Base-by-base conservation (phyloP, 148 eudicot species). In the Rheum nobile region DNA sequence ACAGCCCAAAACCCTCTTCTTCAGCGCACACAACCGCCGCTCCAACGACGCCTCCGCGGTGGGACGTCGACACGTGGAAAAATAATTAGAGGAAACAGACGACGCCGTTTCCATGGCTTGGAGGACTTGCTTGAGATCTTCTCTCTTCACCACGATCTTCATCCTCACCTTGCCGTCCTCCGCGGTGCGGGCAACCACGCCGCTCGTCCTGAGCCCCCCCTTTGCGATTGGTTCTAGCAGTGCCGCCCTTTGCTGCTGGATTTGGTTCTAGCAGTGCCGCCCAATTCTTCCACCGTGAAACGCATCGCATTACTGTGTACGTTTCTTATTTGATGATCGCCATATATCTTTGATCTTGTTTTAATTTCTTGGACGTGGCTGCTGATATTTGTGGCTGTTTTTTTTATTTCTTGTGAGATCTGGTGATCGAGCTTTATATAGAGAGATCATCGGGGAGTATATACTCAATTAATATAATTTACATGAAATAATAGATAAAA, bases 61-160 rank as follows among this genome's bases (percentile, higher is more conserved):
- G 41, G 34, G 81, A 43, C 72, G 69, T 7, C 3, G 75, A 44
- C 2, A n/a, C 37, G 44, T 43, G 72, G 37, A 32, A 26, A 0
- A 0, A 70, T n/a, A n/a, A n/a, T n/a, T n/a, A n/a, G 12, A 8
- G 48, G 37, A 41, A 2, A 8, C 43, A n/a, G 19, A n/a, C 42
- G 44, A 11, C 38, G 72, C 43, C 22, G 44, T 21, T 29, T 77
- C 76, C 31, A 84, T 77, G 55, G 74, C 76, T 46, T 84, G 79
- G 34, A 89, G 72, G 74, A 89, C 79, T 74, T 83, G 83, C 78
- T 84, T 82, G 43, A 87, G 70, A 29, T 89, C 87, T 29, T 83
- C 83, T 59, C 81, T 84, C 65, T 77, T 83, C 75, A 89, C 85
- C 65, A 83, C 55, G 35, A 89, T 81, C 77, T 84, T 88, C 72